Conservation (phyloP, 164 flowering plant genomes). For the Chimonanthus praecox region DNA sequence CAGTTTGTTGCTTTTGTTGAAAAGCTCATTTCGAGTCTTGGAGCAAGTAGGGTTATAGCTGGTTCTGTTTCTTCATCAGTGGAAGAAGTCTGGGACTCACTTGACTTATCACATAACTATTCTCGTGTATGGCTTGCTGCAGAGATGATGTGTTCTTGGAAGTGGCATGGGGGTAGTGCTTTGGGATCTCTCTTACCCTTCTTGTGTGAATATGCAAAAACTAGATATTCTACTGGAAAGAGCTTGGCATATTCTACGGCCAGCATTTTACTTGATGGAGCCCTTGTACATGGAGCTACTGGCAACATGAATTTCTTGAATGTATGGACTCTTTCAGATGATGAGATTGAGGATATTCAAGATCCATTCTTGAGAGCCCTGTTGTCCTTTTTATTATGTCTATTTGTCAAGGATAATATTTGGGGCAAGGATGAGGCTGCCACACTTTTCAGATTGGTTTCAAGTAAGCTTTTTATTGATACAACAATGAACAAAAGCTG, state of each 20-base stretch:
- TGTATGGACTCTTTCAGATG: constrained; percentile 38
- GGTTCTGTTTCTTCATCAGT: constrained; percentile 22
- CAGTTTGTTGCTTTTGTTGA: constrained; percentile 53
- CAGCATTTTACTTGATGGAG: constrained; percentile 69
- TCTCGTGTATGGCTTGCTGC: constrained; percentile 85
- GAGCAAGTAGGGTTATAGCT: constrained; percentile 48
- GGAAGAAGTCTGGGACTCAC: constrained; percentile 23
- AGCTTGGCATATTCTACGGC: constrained; percentile 48
- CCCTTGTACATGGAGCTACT: constrained; percentile 52
- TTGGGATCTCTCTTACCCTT: constrained; percentile 58
- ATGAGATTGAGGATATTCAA: constrained; percentile 50
- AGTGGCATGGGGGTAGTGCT: constrained; percentile 80
- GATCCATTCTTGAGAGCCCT: constrained; percentile 82
- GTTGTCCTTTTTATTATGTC: constrained; percentile 40
- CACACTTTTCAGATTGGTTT: constrained; percentile 36
- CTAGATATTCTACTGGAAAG: constrained; percentile 17
- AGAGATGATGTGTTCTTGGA: constrained; percentile 90
- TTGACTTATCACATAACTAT: constrained; percentile 14
- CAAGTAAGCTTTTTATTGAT: constrained; percentile 53
- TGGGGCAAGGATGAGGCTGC: constrained; percentile 59
- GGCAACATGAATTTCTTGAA: constrained; percentile 21
- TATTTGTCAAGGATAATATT: constrained; percentile 43
- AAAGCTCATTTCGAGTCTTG: constrained; percentile 57
- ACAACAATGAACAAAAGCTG: constrained; percentile 46
- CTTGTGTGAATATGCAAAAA: constrained; percentile 38